These are phyloP conservation scores for Rubus parviflorus DNA, from an alignment of 306 rosid species.

Conservation along the genomic window DNA sequence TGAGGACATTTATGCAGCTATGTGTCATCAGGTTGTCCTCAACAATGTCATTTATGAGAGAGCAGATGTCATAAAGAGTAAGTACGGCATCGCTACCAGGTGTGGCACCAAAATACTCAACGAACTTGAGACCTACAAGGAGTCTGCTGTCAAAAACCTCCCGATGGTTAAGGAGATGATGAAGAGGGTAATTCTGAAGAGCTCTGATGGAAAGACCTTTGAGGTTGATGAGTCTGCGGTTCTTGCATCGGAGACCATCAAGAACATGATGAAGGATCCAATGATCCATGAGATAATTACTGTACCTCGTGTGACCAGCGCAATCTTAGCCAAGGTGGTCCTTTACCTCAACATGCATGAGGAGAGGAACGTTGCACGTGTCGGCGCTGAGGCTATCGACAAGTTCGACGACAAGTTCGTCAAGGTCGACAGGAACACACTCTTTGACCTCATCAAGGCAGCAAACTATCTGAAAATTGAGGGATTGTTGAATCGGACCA, in stretches of 20 bases:
- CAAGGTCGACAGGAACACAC: not conserved
- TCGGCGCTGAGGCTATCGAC: no score
- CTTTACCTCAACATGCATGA: not conserved
- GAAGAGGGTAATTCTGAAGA: not conserved
- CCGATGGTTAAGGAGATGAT: no score
- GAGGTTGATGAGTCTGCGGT: not conserved
- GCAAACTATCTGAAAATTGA: not conserved
- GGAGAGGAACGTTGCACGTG: not conserved
- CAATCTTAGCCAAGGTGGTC: not conserved
- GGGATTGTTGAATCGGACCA: not conserved
- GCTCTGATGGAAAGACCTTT: not conserved
- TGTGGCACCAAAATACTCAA: no score
- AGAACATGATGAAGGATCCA: not conserved
- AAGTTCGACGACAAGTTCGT: not conserved
- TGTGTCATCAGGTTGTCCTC: no score
- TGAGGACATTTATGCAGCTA: no score
- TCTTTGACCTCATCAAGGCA: not conserved
- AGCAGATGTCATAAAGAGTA: no score
- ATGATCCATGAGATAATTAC: not conserved
- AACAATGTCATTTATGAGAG: no score
- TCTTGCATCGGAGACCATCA: not conserved
- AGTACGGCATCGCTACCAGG: no score
- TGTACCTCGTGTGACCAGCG: not conserved
- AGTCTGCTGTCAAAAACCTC: no score
- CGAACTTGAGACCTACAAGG: no score